A percentile compares a stretch with the other conserved stretches of the same genome.
Conservation (phyloP, 176 grass and related monocot species). For the Cymbopogon citratus region DNA sequence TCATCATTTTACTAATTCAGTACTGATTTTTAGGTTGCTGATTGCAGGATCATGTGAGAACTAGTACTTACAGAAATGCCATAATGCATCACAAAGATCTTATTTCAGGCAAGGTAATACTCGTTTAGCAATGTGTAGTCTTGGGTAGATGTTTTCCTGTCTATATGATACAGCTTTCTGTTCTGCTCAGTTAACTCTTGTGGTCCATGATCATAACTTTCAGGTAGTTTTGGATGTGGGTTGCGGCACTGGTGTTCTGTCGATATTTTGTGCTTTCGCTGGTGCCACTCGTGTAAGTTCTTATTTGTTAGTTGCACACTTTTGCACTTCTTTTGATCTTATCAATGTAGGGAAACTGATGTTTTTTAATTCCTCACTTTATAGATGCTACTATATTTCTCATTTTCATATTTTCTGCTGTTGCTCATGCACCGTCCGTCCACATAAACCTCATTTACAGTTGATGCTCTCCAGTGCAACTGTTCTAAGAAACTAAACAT, state of each 20-base stretch:
- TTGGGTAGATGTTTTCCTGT: slow-evolving; percentile 11
- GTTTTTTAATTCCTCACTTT: slow-evolving; percentile 8
- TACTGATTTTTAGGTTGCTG: slow-evolving; percentile 29
- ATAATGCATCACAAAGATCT: slow-evolving; percentile 79
- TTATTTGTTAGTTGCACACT: slow-evolving; percentile 15
- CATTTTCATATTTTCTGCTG: background rate
- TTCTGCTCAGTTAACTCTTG: slow-evolving; percentile 4
- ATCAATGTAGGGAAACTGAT: background rate
- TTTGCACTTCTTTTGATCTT: slow-evolving; percentile 1
- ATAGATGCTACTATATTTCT: background rate
- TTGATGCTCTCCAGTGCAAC: background rate
- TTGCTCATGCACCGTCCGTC: background rate
- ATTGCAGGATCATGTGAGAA: slow-evolving; percentile 88
- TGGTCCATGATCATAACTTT: slow-evolving; percentile 22
- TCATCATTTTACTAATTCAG: slow-evolving; percentile 9
- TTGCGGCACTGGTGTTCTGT: slow-evolving; percentile 92
- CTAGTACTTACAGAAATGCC: slow-evolving; percentile 79
- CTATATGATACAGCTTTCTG: background rate
- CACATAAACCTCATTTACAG: background rate
- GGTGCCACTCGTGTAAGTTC: slow-evolving; percentile 82
- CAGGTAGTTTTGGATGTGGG: slow-evolving; percentile 99
- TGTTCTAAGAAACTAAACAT: background rate
- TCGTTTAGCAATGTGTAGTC: background rate
- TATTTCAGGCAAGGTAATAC: slow-evolving; percentile 81
- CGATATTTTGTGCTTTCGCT: slow-evolving; percentile 91